Base-by-base conservation (phyloP, 495 filamentous ascomycete genomes). In the Aspergillus homomorphus region DNA sequence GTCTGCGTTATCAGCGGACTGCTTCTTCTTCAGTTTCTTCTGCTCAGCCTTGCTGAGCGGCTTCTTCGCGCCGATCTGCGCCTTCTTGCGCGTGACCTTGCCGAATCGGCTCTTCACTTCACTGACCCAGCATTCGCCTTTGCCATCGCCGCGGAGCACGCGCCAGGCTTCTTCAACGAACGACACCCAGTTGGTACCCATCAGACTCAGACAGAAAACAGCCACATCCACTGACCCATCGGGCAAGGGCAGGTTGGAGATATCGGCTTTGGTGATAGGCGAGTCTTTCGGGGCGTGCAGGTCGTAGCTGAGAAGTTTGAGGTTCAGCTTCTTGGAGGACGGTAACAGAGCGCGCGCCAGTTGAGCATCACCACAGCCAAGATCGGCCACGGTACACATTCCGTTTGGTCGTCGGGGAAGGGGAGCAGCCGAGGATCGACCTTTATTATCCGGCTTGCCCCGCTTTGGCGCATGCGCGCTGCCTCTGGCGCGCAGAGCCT, bases 151-250 rank as follows among this genome's bases (percentile, higher is more conserved):
- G 54, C 89, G 84, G 60, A 98, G 77, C 12, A 98, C 77, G 19
- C 94, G 83, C 73, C 87, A 92, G n/a, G 92, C 91, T 73, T 98
- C 94, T 66, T 96, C 92, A 57, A 98, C 82, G 66, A 97, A 97
- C 58, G 89, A 86, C 20, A 96, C 80, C 91, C 94, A 98, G 74
- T 98, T 98, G 16, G 94, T 98, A 62, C 95, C 94, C 94, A 98
- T 98, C 43, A 98, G 81, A 56, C 93, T 93, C 21, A 98, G 79
- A 73, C 94, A 98, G 77, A 97, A 96, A 53, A 98, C 83, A 8
- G 89, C 88, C 16, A 98, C 79, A 67, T 98, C 91, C 21, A 91
- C 86, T 41, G 79, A 82, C 50, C 82, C 83, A 50, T 91, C 84
- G 22, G 75, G 71, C 1, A 96, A 67, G 0, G 91, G 91, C 2